Base-by-base conservation (phyloP, 139 green algal species). In the Coccomyxa sp. region DNA sequence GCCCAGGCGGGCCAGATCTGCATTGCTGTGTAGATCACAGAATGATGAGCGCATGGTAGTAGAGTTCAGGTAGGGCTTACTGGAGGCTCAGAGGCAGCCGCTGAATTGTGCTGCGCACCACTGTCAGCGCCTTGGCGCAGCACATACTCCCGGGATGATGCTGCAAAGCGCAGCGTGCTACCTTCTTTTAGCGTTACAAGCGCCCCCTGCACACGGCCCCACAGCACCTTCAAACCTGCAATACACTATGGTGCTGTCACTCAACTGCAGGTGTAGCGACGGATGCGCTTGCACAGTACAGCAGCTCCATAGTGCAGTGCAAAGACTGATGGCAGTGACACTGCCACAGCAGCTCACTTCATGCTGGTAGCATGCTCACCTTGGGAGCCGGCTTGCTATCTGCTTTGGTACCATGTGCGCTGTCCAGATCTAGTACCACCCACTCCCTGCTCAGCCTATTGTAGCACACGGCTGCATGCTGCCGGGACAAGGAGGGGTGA, bases 401-500 rank as follows among this genome's bases (percentile, higher is more conserved):
- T 31, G 86, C 72, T 36, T 74, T 82, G 6, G 81, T 88, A 1
- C 79, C 79, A 78, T 88, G 84, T 38, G 79, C 79, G 40, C 75
- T 83, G 40, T 82, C 81, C 36, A 86, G 55, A 64, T 88, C 84
- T 9, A 82, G 70, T 2, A 88, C 69, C 68, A 85, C 14, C 78
- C 84, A 88, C 16, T 41, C 27, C 22, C 68, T 68, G 8, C 64
- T 73, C 6, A 39, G 38, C 29, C 14, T n/a, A 24, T 81, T 39
- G 55, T 78, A 86, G 50, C 82, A 86, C 22, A 86, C 16, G 9
- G 74, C 72, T 31, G 84, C 84, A 78, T 88, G 84, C 73, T 85
- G 82, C 18, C 84, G 79, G 27, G 74, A 82, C 33, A 88, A 40
- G n/a, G 82, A 86, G 6, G 79, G 76, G 64, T 88, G 84, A 36